Conservation (phyloP, 1,139 yeast species). For the Meyerozyma athensensis region DNA sequence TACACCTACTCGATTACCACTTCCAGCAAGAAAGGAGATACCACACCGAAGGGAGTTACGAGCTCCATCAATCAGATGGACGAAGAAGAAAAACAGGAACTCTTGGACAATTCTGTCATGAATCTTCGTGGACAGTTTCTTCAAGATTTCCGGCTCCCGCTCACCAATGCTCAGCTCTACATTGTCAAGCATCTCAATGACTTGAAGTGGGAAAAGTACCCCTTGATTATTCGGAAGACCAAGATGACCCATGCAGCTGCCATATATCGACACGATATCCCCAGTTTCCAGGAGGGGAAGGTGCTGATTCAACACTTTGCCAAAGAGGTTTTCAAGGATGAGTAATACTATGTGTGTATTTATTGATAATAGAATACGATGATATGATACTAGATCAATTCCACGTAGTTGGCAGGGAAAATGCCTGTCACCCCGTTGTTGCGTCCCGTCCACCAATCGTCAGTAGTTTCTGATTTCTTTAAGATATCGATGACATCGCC, state of each 20-base stretch:
- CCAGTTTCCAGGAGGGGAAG: conserved; percentile 62
- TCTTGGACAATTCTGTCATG: neutral
- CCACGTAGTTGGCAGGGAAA: conserved; percentile 96
- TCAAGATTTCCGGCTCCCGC: conserved; percentile 29
- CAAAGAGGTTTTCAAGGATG: conserved; percentile 25
- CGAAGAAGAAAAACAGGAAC: neutral
- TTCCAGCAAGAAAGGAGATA: neutral
- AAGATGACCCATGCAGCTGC: conserved; percentile 77
- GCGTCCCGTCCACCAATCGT: conserved; percentile 99
- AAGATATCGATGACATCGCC: conserved; percentile 92
- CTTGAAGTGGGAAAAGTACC: conserved; percentile 64
- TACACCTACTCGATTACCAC: conserved; percentile 8
- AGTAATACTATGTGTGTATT: conserved; percentile 4
- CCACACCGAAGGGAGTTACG: neutral
- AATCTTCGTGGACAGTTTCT: conserved; percentile 12
- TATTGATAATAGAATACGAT: neutral
- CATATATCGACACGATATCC: conserved; percentile 54
- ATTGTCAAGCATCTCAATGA: conserved; percentile 56
- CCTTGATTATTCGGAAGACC: conserved; percentile 62
- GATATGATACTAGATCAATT: conserved; percentile 46
- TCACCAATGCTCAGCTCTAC: conserved; percentile 33
- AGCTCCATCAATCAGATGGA: conserved; percentile 2
- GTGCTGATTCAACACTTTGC: conserved; percentile 64
- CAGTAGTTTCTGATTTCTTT: conserved; percentile 79
- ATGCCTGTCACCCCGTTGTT: conserved; percentile 81